Percentiles rank a stretch among this genome's conserved stretches.
Evolutionary conservation across 768 basidiomycete species (phyloP).

Genomic region (Trametes sanguinea): DNA sequence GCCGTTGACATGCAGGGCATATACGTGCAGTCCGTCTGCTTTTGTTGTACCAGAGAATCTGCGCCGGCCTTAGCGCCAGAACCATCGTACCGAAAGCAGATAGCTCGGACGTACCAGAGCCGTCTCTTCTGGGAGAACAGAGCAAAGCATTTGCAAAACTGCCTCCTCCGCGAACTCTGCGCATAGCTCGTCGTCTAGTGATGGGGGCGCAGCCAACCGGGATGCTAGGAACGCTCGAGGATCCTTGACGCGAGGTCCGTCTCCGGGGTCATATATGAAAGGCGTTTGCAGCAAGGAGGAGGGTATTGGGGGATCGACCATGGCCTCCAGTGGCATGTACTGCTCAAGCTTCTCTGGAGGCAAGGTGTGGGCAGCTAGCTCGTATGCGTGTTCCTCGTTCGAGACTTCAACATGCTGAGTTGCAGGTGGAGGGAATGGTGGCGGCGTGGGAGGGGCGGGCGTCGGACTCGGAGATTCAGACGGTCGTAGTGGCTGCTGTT

Average conservation of each 20-base stretch:
- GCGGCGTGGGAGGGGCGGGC: not conserved
- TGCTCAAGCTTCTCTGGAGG: not conserved
- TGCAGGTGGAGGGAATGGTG: not conserved
- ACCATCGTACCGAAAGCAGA: not conserved
- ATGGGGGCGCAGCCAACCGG: slow-evolving; percentile 68
- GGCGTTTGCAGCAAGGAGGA: slow-evolving; percentile 39
- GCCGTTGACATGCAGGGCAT: slow-evolving; percentile 75
- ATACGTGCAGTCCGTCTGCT: slow-evolving; percentile 68
- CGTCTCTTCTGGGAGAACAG: slow-evolving; percentile 68
- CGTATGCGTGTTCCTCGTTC: not conserved
- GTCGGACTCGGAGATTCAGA: slow-evolving; percentile 3
- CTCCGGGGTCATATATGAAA: slow-evolving; percentile 77
- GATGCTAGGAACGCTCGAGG: slow-evolving; percentile 63
- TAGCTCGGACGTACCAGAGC: slow-evolving; percentile 56
- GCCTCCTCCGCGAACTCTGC: slow-evolving; percentile 79
- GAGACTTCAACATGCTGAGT: slow-evolving; percentile 2
- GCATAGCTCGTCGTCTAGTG: slow-evolving; percentile 65
- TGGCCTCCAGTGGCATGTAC: not conserved
- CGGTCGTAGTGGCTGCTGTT: not conserved
- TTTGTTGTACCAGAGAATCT: slow-evolving; percentile 89
- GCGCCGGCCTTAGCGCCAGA: not conserved
- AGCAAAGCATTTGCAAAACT: slow-evolving; percentile 70
- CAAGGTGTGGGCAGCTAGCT: not conserved
- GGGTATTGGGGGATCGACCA: slow-evolving; percentile 14
- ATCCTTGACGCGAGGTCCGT: slow-evolving; percentile 74